Evolutionary conservation across 371 early-diverging fungal genomes (phyloP).

Genomic region (Rhizomucor miehei): DNA sequence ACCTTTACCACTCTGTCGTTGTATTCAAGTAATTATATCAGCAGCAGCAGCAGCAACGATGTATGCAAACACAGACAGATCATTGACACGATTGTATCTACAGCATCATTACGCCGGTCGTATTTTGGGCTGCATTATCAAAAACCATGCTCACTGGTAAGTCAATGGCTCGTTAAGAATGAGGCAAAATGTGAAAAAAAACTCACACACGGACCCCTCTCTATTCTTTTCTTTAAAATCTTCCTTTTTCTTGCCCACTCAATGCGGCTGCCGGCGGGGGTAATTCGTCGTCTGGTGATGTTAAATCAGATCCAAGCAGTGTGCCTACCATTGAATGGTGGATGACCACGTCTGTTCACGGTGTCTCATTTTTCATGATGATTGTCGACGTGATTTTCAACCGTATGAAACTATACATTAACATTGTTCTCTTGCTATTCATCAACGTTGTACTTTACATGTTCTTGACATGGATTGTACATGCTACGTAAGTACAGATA

Average conservation of each 20-base stretch:
- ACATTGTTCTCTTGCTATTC: conserved; percentile 36
- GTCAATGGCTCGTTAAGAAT: too few species aligned
- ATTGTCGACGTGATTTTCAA: conserved; percentile 51
- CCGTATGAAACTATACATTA: conserved; percentile 38
- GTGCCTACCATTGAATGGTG: conserved; percentile 21
- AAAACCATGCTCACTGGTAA: conserved; percentile 1
- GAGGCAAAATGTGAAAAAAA: too few species aligned
- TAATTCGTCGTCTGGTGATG: background rate
- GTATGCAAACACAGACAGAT: background rate
- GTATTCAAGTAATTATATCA: conserved; percentile 42
- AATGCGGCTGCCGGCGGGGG: background rate
- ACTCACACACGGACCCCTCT: too few species aligned
- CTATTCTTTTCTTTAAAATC: too few species aligned
- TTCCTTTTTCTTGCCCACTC: background rate
- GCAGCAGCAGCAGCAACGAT: background rate
- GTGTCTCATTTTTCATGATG: conserved; percentile 48
- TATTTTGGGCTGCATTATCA: conserved; percentile 48
- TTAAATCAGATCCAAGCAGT: background rate
- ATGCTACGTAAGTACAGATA: conserved; percentile 36
- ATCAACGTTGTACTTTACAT: conserved; percentile 44
- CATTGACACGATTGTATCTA: background rate
- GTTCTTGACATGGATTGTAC: conserved; percentile 48
- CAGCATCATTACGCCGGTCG: conserved; percentile 57
- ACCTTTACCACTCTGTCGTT: conserved; percentile 40
- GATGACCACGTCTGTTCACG: conserved; percentile 51